A percentile compares a stretch with the other conserved stretches of the same genome.
Evolutionary conservation across 2,329 filamentous ascomycete species (phyloP).

Genomic region (Thielaviopsis cerberus): DNA sequence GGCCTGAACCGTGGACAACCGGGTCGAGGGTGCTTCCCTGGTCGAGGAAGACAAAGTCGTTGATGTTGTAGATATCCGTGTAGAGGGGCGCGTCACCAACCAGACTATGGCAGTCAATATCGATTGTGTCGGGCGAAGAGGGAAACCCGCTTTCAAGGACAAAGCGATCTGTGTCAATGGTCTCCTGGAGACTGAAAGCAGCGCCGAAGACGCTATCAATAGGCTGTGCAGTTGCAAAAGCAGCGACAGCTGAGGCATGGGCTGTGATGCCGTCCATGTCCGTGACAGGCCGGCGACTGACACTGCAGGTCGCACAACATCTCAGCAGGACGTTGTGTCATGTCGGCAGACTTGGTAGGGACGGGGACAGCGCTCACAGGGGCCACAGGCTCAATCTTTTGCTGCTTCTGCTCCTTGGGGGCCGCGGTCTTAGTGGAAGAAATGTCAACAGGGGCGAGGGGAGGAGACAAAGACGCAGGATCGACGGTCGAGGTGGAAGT

Average conservation of each 20-base stretch:
- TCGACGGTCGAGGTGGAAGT: conserved; percentile 33
- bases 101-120: conserved; percentile 50
- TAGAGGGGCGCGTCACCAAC: conserved; percentile 38
- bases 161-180: conserved; percentile 55
- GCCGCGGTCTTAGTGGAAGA: conserved; percentile 1
- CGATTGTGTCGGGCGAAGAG: conserved; percentile 50
- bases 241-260: conserved; percentile 1
- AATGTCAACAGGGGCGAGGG: conserved; percentile 34
- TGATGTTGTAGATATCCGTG: conserved; percentile 31
- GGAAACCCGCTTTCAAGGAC: conserved; percentile 59
- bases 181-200: conserved; percentile 49
- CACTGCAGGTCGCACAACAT: conserved; percentile 99
- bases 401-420: conserved; percentile 15
- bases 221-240: conserved; percentile 38
- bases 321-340: conserved; percentile 99
- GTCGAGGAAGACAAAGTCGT: conserved; percentile 34
- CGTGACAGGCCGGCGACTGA: conserved; percentile 57
- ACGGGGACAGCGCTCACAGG: conserved; percentile 4
- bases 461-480: conserved; percentile 42
- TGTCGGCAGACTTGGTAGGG: conserved; percentile 47
- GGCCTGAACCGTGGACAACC: conserved; percentile 29
- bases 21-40: conserved; percentile 27
- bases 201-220: conserved; percentile 48
- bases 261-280: conserved; percentile 15
- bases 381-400: conserved; percentile 12